Conservation (phyloP, 306 rosid species). For the Pterocarpus santalinus region DNA sequence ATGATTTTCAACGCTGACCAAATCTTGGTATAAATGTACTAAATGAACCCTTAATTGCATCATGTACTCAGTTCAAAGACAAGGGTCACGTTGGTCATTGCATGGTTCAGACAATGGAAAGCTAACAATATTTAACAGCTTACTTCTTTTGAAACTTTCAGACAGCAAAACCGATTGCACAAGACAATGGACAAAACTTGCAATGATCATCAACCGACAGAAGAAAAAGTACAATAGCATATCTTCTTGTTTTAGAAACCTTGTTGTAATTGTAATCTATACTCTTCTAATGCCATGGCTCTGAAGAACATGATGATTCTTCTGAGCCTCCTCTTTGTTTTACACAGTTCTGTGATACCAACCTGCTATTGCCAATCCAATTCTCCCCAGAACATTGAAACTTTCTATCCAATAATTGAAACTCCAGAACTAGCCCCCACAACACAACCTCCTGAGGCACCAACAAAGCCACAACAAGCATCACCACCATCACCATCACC, state of each 20-base stretch:
- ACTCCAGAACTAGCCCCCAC: conserved; percentile 37
- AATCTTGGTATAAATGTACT: conserved; percentile 7
- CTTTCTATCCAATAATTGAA: conserved; percentile 57
- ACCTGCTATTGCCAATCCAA: conserved; percentile 48
- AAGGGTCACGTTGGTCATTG: conserved; percentile 49
- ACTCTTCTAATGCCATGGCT: conserved; percentile 55
- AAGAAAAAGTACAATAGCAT: conserved; percentile 37
- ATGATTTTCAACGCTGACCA: conserved; percentile 31
- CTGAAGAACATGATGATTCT: conserved; percentile 36
- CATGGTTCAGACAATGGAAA: not conserved
- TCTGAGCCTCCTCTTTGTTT: conserved; percentile 38
- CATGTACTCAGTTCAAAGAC: not conserved
- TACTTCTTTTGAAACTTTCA: conserved; percentile 70
- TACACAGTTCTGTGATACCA: conserved; percentile 40
- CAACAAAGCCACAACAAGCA: conserved; percentile 28
- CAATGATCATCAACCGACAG: conserved; percentile 33
- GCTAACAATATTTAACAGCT: conserved; percentile 37
- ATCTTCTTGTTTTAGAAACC: conserved; percentile 34
- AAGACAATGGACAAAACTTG: conserved; percentile 46
- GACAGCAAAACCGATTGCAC: conserved; percentile 53
- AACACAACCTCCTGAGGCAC: conserved; percentile 32
- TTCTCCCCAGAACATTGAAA: conserved; percentile 75
- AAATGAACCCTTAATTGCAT: conserved; percentile 33
- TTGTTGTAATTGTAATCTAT: conserved; percentile 26
- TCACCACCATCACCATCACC: conserved; percentile 27